These are phyloP conservation scores for Pyrenopolyporus hunteri DNA, from an alignment of 495 filamentous ascomycete species.

Conservation along the genomic window DNA sequence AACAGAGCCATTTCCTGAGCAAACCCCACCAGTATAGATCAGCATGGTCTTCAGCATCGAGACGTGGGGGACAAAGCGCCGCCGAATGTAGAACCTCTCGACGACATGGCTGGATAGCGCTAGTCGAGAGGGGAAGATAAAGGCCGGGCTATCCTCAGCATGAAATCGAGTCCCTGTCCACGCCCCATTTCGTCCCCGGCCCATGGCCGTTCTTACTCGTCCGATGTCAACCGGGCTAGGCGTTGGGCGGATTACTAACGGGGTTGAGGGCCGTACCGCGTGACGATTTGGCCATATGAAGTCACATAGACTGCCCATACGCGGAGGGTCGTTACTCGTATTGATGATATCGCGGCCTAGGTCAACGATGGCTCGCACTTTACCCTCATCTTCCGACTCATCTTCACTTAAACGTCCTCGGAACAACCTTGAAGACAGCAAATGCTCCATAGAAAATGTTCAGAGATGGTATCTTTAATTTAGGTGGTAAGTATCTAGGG, in stretches of 20 bases:
- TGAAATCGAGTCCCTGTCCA: constrained; percentile 45
- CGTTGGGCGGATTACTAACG: background rate
- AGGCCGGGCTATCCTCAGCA: constrained; percentile 33
- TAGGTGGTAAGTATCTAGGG: too few relatives aligned
- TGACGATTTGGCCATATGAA: too few relatives aligned
- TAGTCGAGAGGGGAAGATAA: constrained; percentile 5
- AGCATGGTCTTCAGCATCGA: background rate
- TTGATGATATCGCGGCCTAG: too few relatives aligned
- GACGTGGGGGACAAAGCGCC: background rate
- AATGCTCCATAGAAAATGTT: too few relatives aligned
- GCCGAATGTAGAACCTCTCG: background rate
- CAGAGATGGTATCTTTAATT: too few relatives aligned
- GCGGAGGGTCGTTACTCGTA: too few relatives aligned
- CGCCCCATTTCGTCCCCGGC: background rate
- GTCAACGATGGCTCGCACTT: too few relatives aligned
- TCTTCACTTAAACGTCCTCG: too few relatives aligned
- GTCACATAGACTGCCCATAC: too few relatives aligned
- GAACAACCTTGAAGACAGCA: too few relatives aligned
- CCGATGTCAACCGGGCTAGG: background rate
- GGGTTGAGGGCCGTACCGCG: background rate
- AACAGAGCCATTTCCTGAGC: background rate
- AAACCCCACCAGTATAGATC: background rate
- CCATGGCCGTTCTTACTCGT: background rate
- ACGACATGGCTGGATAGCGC: constrained; percentile 6
- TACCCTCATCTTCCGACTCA: too few relatives aligned